Percentiles rank a stretch among this genome's conserved stretches.
Evolutionary conservation across 192 early-diverging fungal species (phyloP).

Genomic region (Pilaira anomala): DNA sequence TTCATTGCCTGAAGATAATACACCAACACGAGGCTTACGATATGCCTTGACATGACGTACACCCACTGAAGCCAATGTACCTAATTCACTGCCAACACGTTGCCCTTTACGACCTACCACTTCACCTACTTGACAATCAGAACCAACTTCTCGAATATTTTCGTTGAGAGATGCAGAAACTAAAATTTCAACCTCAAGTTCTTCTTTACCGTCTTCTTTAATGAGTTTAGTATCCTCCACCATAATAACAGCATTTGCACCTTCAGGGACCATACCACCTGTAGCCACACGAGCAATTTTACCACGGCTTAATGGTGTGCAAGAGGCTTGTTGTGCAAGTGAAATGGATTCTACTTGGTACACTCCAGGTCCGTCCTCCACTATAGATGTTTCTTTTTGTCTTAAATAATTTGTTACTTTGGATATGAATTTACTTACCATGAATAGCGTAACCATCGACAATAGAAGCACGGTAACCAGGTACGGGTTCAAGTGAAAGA

Average conservation of each 20-base stretch:
- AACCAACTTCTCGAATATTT: slow-evolving; percentile 81
- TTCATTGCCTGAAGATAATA: slow-evolving; percentile 91
- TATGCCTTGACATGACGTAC: slow-evolving; percentile 54
- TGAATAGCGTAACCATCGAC: slow-evolving; percentile 95
- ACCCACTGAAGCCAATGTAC: slow-evolving; percentile 78
- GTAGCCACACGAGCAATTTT: slow-evolving; percentile 80
- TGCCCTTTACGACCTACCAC: slow-evolving; percentile 55
- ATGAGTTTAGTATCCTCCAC: slow-evolving; percentile 86
- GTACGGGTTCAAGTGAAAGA: slow-evolving; percentile 67
- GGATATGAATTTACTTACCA: slow-evolving; percentile 52
- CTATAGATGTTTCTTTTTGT: slow-evolving; percentile 28
- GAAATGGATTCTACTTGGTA: slow-evolving; percentile 64
- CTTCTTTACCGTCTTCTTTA: slow-evolving; percentile 53
- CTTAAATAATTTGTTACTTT: not conserved
- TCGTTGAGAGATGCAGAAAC: slow-evolving; percentile 39
- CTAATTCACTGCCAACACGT: slow-evolving; percentile 79
- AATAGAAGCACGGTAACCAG: slow-evolving; percentile 81
- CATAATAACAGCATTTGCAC: slow-evolving; percentile 93
- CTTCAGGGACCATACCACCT: slow-evolving; percentile 79
- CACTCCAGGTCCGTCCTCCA: slow-evolving; percentile 74
- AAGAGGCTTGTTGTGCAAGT: slow-evolving; percentile 48
- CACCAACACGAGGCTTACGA: slow-evolving; percentile 65
- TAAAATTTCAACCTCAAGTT: slow-evolving; percentile 40
- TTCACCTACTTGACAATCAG: slow-evolving; percentile 64
- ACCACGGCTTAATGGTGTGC: slow-evolving; percentile 45